Evolutionary conservation across 2,329 filamentous ascomycete genomes (phyloP).

Genomic region (Penicillium sp.): DNA sequence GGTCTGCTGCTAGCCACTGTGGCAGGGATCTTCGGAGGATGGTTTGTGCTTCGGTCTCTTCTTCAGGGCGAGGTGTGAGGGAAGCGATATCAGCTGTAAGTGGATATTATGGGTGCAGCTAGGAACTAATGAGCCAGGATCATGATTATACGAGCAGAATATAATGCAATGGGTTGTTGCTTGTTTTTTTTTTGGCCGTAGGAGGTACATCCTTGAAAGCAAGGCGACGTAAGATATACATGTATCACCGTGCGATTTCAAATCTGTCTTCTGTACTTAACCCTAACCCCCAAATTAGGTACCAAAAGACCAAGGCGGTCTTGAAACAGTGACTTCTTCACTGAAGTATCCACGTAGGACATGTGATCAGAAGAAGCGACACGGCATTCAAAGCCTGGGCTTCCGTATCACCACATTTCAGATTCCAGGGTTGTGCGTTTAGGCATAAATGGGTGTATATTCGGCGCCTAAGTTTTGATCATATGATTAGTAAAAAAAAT

Average conservation of each 20-base stretch:
- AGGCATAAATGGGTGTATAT: background rate
- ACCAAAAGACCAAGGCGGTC: too few relatives aligned
- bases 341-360: too few relatives aligned
- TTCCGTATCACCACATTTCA: background rate
- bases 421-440: background rate
- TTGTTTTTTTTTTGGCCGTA: too few relatives aligned
- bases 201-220: too few relatives aligned
- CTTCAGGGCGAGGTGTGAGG: constrained; percentile 6
- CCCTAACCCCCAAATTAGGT: too few relatives aligned
- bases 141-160: background rate
- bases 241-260: too few relatives aligned
- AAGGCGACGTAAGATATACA: too few relatives aligned
- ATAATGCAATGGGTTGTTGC: too few relatives aligned
- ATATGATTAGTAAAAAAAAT: background rate
- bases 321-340: too few relatives aligned
- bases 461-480: background rate
- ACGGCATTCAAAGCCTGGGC: background rate
- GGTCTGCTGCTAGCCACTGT: constrained; percentile 36
- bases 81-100: background rate
- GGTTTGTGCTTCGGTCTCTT: constrained; percentile 37
- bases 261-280: too few relatives aligned
- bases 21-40: constrained; percentile 37
- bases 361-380: too few relatives aligned
- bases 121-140: background rate
- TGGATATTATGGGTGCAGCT: background rate